Percentiles rank a stretch among this genome's conserved stretches.
phyloP scores from a whole-genome alignment of 306 rosid species.

The Pyrus communis region DNA sequence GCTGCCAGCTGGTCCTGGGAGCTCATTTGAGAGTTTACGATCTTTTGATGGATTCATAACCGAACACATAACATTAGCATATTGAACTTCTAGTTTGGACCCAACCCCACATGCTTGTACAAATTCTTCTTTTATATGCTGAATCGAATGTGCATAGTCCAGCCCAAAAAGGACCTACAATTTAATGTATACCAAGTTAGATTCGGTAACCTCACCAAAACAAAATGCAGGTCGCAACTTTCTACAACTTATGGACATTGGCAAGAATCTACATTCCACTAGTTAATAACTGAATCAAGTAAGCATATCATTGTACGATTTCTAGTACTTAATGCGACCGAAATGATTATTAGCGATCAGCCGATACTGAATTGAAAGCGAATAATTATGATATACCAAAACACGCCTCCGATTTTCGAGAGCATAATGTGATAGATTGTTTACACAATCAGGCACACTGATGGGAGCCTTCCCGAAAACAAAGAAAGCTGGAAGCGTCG shows the following conservation, averaged over 20 bases:
- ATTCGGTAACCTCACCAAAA: neutral
- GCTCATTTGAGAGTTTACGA: constrained; percentile 23
- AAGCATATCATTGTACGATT: neutral
- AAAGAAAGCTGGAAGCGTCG: constrained; percentile 62
- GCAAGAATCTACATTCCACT: neutral
- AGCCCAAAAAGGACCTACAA: constrained; percentile 78
- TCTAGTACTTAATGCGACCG: neutral
- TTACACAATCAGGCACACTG: constrained; percentile 36
- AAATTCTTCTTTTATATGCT: constrained; percentile 38
- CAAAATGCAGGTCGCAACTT: neutral
- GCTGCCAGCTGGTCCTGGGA: constrained; percentile 22
- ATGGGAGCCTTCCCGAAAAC: constrained; percentile 78
- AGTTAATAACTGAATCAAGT: neutral
- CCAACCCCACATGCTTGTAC: constrained; percentile 24
- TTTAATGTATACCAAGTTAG: constrained; percentile 3
- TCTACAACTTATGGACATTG: neutral
- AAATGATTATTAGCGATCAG: neutral
- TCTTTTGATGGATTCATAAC: constrained; percentile 49
- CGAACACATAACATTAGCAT: constrained; percentile 59
- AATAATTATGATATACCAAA: constrained; percentile 36
- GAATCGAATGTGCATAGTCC: constrained; percentile 58
- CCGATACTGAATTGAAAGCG: neutral
- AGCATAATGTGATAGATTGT: constrained; percentile 34
- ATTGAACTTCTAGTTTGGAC: constrained; percentile 31
- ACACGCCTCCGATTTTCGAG: constrained; percentile 35